Evolutionary conservation across 495 filamentous ascomycete species (phyloP).

Genomic region (Hyphodiscus hymeniophilus): DNA sequence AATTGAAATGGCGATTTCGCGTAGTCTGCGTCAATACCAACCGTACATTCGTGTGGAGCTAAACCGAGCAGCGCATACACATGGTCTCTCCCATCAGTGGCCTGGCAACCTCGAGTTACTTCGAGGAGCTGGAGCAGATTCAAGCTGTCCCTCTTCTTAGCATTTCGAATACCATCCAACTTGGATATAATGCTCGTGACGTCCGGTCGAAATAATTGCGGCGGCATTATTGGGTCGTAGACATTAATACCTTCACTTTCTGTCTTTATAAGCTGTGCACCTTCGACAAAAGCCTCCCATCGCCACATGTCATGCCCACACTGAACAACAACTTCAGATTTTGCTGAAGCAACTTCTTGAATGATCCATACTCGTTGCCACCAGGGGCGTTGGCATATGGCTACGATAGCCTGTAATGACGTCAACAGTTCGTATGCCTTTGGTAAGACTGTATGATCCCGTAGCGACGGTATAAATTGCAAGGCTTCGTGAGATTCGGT

Average conservation of each 20-base stretch:
- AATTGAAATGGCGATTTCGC: not conserved
- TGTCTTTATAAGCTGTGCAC: not conserved
- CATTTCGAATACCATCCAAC: not conserved
- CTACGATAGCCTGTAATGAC: not conserved
- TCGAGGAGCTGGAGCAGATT: not conserved
- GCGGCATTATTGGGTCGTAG: not conserved
- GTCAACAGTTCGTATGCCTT: not conserved
- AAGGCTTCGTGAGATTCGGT: not conserved
- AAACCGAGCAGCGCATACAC: constrained; percentile 3
- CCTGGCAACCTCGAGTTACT: not conserved
- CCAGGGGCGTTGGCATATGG: constrained; percentile 14
- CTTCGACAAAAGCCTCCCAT: not conserved
- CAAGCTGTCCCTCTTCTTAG: not conserved
- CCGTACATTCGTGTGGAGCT: not conserved
- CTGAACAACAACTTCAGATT: constrained; percentile 10
- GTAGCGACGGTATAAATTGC: constrained; percentile 1
- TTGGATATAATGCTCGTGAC: not conserved
- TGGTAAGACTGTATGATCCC: not conserved
- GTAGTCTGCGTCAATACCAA: not conserved
- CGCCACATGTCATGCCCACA: not conserved
- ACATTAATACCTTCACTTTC: not conserved
- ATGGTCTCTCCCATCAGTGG: constrained; percentile 8
- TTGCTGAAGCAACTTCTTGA: constrained; percentile 24
- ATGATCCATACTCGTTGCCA: constrained; percentile 25
- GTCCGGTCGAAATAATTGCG: not conserved